Conservation (phyloP, 2,329 filamentous ascomycete genomes). For the Trematosphaeria pertusa region DNA sequence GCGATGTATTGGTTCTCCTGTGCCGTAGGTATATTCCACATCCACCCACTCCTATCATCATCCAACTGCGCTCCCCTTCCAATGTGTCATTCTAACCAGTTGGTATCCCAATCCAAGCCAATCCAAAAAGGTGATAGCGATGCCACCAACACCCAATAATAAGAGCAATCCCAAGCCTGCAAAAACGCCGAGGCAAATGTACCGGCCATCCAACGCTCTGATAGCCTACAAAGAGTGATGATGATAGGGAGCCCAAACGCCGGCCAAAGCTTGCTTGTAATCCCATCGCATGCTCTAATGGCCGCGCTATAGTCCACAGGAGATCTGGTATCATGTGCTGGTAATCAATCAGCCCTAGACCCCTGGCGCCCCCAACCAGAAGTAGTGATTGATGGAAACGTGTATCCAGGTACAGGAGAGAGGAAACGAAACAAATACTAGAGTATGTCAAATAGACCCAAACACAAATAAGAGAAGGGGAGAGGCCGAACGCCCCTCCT, state of each 20-base stretch:
- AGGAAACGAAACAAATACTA: not conserved
- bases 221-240: no score
- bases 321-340: conserved; percentile 19
- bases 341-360: conserved; percentile 9
- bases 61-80: not conserved
- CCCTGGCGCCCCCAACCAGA: conserved; percentile 5
- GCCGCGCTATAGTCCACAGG: conserved; percentile 6
- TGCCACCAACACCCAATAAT: no score
- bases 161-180: no score
- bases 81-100: conserved; percentile 9
- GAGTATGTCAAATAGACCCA: conserved; percentile 1
- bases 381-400: not conserved
- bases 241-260: no score
- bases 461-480: conserved; percentile 15
- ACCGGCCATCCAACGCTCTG: no score
- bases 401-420: not conserved
- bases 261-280: no score
- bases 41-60: not conserved
- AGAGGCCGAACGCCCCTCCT: conserved; percentile 24
- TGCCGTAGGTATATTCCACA: not conserved
- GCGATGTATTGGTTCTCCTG: conserved; percentile 2
- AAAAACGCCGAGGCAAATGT: no score
- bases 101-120: not conserved
- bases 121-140: no score
- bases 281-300: no score